Percentiles rank a stretch among this genome's conserved stretches.
Evolutionary conservation across 805 yeast species (phyloP).

Genomic region (Kluyveromyces nonfermentans): DNA sequence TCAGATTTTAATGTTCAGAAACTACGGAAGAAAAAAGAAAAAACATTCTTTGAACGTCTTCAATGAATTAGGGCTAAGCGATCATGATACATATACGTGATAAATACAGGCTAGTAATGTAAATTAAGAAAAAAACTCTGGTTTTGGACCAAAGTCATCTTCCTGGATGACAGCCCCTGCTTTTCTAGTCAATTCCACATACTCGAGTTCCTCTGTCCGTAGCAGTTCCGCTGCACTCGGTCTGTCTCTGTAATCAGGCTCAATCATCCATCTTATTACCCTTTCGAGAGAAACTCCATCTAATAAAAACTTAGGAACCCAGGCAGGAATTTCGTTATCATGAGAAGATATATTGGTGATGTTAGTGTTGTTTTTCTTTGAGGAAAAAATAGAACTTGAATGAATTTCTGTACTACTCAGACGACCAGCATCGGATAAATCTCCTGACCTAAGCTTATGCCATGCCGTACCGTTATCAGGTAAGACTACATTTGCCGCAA

Average conservation of each 20-base stretch:
- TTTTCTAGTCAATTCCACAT: slow-evolving; percentile 71
- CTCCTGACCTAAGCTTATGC: slow-evolving; percentile 94
- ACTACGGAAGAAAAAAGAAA: no score
- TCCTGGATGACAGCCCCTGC: slow-evolving; percentile 93
- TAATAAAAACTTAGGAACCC: slow-evolving; percentile 82
- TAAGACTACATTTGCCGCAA: slow-evolving; percentile 87
- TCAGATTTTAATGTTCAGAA: no score
- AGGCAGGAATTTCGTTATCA: slow-evolving; percentile 46
- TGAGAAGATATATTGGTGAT: slow-evolving; percentile 19
- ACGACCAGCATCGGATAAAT: slow-evolving; percentile 87
- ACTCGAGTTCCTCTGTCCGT: slow-evolving; percentile 58
- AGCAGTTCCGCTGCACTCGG: slow-evolving; percentile 76
- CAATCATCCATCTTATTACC: slow-evolving; percentile 80
- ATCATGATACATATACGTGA: slow-evolving; percentile 1
- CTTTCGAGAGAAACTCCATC: slow-evolving; percentile 68
- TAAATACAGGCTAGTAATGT: not conserved
- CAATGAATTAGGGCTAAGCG: slow-evolving; percentile 3
- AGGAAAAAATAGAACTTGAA: slow-evolving; percentile 25
- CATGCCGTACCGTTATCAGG: slow-evolving; percentile 96
- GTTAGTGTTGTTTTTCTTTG: slow-evolving; percentile 23
- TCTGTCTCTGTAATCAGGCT: slow-evolving; percentile 69
- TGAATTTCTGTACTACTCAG: slow-evolving; percentile 62
- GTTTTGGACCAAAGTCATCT: slow-evolving; percentile 87
- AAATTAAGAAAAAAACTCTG: slow-evolving; percentile 30
- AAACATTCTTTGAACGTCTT: no score